Base-by-base conservation (phyloP, 2,329 filamentous ascomycete species). In the Clonostachys byssicola region DNA sequence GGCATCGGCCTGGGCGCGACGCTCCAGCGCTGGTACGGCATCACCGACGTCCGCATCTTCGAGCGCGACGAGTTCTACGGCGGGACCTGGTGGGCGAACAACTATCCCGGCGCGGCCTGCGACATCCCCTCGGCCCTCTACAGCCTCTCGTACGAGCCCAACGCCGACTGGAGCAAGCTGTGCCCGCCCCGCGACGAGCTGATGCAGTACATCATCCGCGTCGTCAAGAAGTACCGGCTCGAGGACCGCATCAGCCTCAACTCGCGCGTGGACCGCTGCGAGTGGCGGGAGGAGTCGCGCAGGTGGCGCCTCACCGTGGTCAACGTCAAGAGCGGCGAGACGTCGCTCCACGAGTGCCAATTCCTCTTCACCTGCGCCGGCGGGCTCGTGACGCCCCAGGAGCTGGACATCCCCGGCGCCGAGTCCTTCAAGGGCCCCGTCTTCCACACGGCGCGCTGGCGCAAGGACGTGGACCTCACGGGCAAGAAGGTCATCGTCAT, bases 11-110 rank as follows among this genome's bases (percentile, higher is more conserved):
- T 84, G 56, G 82, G 76, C 8, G 81, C 77, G 40, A 75, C 76
- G 20, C 60, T 86, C 45, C 78, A 81, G 54, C 66, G 78, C 16
- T 73, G 74, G 60, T 72, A 85, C 40, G 73, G 72, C 33, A 80
- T 81, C 46, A 73, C 75, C 51, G 79, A 84, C 50, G 74, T 86
- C 54, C 67, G 69, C 30, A 72, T 86, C 56, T 85, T 85, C 49
- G 83, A 86, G 20, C 69, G 77, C 12, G 68, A 80, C 50, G 63
- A 68, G 5, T 73, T 74, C 4, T 68, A 85, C 40, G 83, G 83
- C 34, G 83, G 83, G 8, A 85, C 82, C 2, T 87, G 83, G 83
- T 74, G 73, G 61, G 74, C 74, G 41, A 86, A 85, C 58, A 67
- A 72, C 34, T 86, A 86, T 60, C 82, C 78, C 10, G 60, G 61